Percentiles rank a stretch among this genome's conserved stretches.
Conservation (phyloP, 163 green algal genomes). For the Volvox carteri region DNA sequence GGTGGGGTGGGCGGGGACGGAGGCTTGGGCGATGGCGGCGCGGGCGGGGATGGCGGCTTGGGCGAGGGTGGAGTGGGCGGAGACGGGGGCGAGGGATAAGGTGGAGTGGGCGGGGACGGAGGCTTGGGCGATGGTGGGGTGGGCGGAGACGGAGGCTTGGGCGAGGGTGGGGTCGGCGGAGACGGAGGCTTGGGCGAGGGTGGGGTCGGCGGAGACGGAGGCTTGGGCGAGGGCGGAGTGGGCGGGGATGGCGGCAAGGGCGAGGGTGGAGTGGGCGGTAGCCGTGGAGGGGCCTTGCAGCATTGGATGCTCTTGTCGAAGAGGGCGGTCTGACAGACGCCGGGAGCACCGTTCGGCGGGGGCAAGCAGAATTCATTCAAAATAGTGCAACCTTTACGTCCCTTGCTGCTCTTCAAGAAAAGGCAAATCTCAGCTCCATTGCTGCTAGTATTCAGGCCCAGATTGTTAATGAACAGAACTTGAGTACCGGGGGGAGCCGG, state of each 20-base stretch:
- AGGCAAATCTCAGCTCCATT: slow-evolving; percentile 27
- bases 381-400: neutral
- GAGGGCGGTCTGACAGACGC: neutral
- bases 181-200: too few relatives aligned
- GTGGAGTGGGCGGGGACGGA: neutral
- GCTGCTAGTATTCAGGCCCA: too few relatives aligned
- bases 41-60: neutral
- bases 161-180: too few relatives aligned
- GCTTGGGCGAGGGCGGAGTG: neutral
- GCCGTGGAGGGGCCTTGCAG: neutral
- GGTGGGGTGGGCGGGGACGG: neutral
- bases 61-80: neutral
- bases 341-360: neutral
- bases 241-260: too few relatives aligned
- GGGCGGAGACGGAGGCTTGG: neutral
- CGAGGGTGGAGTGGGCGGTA: neutral
- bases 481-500: too few relatives aligned
- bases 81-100: neutral
- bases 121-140: neutral
- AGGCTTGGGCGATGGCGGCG: neutral
- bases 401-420: neutral
- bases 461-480: too few relatives aligned
- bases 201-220: too few relatives aligned
- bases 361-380: neutral
- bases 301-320: slow-evolving; percentile 12